Conservation (phyloP, 768 basidiomycete species). For the Tylopilus rubrobrunneus region DNA sequence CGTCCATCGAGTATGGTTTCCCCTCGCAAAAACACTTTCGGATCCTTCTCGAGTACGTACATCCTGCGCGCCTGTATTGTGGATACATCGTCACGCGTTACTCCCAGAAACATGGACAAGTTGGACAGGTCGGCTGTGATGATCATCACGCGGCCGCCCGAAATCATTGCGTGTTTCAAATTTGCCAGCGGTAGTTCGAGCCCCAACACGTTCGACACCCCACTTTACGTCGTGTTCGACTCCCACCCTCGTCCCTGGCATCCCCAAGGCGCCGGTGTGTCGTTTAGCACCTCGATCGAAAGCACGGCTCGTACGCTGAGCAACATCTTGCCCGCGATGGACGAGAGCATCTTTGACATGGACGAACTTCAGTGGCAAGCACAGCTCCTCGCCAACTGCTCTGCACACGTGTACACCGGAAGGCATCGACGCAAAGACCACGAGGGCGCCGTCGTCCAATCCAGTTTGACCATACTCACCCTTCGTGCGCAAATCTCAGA, state of each 20-base stretch:
- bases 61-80: background rate
- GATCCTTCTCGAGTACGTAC: slow-evolving; percentile 24
- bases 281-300: slow-evolving; percentile 46
- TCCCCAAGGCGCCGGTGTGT: slow-evolving; percentile 57
- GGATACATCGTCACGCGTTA: background rate
- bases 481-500: slow-evolving; percentile 40
- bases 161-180: slow-evolving; percentile 56
- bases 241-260: slow-evolving; percentile 61
- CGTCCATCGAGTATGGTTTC: slow-evolving; percentile 34
- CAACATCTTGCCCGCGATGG: slow-evolving; percentile 44
- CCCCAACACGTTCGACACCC: slow-evolving; percentile 9
- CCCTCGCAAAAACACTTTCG: slow-evolving; percentile 39
- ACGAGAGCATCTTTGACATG: slow-evolving; percentile 41
- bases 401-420: slow-evolving; percentile 52
- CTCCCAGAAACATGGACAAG: slow-evolving; percentile 23
- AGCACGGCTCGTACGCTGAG: slow-evolving; percentile 42
- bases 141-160: slow-evolving; percentile 68
- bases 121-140: slow-evolving; percentile 31
- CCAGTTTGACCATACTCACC: slow-evolving; percentile 46
- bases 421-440: slow-evolving; percentile 19
- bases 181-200: slow-evolving; percentile 10
- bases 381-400: slow-evolving; percentile 57
- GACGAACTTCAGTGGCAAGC: slow-evolving; percentile 57
- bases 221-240: slow-evolving; percentile 59
- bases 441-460: slow-evolving; percentile 41